These are phyloP conservation scores for Echinosophora koreensis DNA, from an alignment of 306 rosid species.

Conservation along the genomic window DNA sequence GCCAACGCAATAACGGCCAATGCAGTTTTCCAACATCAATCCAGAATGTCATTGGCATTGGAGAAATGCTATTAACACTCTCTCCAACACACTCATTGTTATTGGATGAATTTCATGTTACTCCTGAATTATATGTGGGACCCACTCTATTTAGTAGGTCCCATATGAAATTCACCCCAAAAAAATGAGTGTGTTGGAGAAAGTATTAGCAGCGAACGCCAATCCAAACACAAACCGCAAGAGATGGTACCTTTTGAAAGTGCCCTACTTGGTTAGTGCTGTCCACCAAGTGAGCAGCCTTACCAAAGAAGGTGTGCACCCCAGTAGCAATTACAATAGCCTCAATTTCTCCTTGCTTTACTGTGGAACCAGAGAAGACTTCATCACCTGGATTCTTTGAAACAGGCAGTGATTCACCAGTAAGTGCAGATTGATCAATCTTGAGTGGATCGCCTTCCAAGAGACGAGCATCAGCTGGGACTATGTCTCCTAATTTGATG, in stretches of 20 bases:
- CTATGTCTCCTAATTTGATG: constrained; percentile 76
- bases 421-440: constrained; percentile 83
- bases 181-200: too few relatives aligned
- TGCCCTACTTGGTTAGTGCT: constrained; percentile 77
- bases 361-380: constrained; percentile 85
- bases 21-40: too few relatives aligned
- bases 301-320: constrained; percentile 86
- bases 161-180: too few relatives aligned
- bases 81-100: too few relatives aligned
- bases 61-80: too few relatives aligned
- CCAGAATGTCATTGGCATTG: too few relatives aligned
- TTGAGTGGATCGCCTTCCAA: constrained; percentile 78
- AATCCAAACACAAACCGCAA: not conserved
- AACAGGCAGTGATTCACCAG: constrained; percentile 83
- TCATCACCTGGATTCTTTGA: constrained; percentile 65
- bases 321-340: constrained; percentile 91
- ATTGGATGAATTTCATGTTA: too few relatives aligned
- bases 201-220: too few relatives aligned
- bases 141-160: too few relatives aligned
- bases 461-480: constrained; percentile 86
- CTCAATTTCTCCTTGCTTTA: constrained; percentile 88
- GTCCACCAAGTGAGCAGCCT: constrained; percentile 89
- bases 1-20: too few relatives aligned
- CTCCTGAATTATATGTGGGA: too few relatives aligned
- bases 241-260: constrained; percentile 74